These are phyloP conservation scores for Phylloporus sp. DNA, from an alignment of 768 basidiomycete species.

Conservation along the genomic window DNA sequence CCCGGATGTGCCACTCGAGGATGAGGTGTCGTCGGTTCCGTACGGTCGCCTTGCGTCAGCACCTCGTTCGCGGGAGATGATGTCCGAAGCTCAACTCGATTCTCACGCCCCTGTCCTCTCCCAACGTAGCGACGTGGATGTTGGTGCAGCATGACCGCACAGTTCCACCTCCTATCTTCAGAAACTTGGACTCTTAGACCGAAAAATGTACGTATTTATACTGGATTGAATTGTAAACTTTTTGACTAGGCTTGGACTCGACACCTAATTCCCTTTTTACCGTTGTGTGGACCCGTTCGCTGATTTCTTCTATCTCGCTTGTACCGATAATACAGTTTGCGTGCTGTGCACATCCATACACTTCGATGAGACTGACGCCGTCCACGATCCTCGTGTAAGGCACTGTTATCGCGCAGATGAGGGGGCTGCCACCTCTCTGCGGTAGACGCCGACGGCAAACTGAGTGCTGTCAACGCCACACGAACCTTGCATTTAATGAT, in stretches of 20 bases:
- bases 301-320: slow-evolving; percentile 12
- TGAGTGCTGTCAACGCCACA: slow-evolving; percentile 22
- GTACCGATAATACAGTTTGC: slow-evolving; percentile 3
- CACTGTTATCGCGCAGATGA: slow-evolving; percentile 1
- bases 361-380: slow-evolving; percentile 4
- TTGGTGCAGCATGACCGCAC: slow-evolving; percentile 9
- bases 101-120: slow-evolving; percentile 15
- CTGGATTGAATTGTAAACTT: slow-evolving; percentile 21
- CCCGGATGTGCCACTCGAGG: slow-evolving; percentile 23
- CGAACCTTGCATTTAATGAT: slow-evolving; percentile 22
- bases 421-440: background rate
- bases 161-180: background rate
- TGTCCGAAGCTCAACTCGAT: slow-evolving; percentile 46
- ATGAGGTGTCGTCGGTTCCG: slow-evolving; percentile 18
- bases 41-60: slow-evolving; percentile 17
- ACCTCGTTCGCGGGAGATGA: slow-evolving; percentile 26
- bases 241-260: slow-evolving; percentile 7
- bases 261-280: slow-evolving; percentile 4
- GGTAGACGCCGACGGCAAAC: slow-evolving; percentile 19
- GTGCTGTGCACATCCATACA: slow-evolving; percentile 8
- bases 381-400: slow-evolving; percentile 11
- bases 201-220: slow-evolving; percentile 18
- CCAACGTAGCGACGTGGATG: slow-evolving; percentile 11
- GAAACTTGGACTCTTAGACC: slow-evolving; percentile 2
- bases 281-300: slow-evolving; percentile 6